Conservation (phyloP, 305 asterid species). For the Fraxinus paxiana region DNA sequence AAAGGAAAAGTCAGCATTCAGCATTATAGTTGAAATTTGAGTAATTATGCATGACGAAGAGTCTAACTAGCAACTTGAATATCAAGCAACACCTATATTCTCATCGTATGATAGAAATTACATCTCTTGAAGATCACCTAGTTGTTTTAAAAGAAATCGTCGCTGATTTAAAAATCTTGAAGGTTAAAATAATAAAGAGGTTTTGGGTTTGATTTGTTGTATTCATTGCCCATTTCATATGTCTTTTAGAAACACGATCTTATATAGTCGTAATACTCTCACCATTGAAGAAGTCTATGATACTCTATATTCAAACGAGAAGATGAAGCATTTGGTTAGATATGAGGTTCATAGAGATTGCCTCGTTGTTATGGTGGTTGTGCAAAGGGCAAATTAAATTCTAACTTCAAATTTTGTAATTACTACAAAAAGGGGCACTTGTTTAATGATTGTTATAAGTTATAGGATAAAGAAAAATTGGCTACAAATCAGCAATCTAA, state of each 20-base stretch:
- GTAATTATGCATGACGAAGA: not conserved
- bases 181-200: not conserved
- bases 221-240: not conserved
- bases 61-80: not conserved
- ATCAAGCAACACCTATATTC: not conserved
- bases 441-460: too few species aligned
- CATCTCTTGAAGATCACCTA: not conserved
- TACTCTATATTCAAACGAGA: too few species aligned
- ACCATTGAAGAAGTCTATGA: too few species aligned
- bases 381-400: too few species aligned
- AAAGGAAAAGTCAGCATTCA: not conserved
- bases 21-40: not conserved
- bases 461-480: too few species aligned
- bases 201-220: not conserved
- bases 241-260: not conserved
- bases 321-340: too few species aligned
- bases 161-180: not conserved
- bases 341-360: too few species aligned
- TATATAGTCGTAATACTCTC: not conserved
- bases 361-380: too few species aligned
- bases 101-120: not conserved
- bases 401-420: too few species aligned
- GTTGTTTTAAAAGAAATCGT: not conserved
- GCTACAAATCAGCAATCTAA: too few species aligned
- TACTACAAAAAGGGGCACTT: too few species aligned